Evolutionary conservation across 148 eudicot genomes (phyloP).

Genomic region (Silene conica): DNA sequence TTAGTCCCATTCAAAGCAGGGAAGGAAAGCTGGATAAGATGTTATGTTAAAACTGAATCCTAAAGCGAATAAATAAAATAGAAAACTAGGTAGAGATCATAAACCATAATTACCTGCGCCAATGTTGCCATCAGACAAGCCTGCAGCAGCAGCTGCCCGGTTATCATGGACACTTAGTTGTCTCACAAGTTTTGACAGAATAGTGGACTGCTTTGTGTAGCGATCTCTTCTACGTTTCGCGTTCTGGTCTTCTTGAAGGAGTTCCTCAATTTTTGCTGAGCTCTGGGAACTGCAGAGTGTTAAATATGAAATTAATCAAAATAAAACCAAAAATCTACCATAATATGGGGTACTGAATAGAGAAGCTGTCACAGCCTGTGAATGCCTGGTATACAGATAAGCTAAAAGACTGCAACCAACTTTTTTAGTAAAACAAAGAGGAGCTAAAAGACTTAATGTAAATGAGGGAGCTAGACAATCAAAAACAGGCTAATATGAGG

Average conservation of each 20-base stretch:
- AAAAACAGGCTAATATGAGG: neutral
- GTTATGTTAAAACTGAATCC: conserved; percentile 1
- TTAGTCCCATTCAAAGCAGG: no score
- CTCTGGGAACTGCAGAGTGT: conserved; percentile 60
- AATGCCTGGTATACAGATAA: no score
- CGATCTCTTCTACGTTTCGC: conserved; percentile 79
- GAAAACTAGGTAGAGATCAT: neutral
- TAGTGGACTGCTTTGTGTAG: conserved; percentile 73
- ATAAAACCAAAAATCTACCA: neutral
- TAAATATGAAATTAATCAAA: neutral
- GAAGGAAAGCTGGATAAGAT: neutral
- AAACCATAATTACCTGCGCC: conserved; percentile 37
- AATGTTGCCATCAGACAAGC: conserved; percentile 45
- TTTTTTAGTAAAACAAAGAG: neutral
- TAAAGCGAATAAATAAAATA: neutral
- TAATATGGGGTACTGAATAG: no score
- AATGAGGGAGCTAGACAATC: neutral
- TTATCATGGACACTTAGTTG: conserved; percentile 90
- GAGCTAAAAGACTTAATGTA: neutral
- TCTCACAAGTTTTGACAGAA: conserved; percentile 82
- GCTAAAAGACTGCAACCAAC: no score
- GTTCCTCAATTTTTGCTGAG: conserved; percentile 76
- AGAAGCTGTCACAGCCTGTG: no score
- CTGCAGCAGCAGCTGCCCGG: conserved; percentile 76
- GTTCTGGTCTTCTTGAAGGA: conserved; percentile 91